Conservation (phyloP, 441 rosid species). For the Hypseocharis bilobata region DNA sequence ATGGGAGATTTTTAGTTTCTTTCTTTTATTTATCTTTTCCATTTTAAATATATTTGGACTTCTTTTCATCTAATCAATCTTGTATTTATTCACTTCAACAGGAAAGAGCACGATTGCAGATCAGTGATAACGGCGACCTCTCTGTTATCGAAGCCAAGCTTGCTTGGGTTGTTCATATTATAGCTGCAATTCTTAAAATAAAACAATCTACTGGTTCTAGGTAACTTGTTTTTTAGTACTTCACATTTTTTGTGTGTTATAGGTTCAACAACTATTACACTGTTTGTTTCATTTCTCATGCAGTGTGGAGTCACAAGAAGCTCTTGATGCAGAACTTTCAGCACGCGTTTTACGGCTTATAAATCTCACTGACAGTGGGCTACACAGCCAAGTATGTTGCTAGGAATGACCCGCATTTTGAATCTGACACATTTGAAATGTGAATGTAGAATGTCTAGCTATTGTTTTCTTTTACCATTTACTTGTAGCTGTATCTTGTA, state of each 20-base stretch:
- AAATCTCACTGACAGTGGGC: constrained; percentile 85
- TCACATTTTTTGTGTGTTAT: not conserved
- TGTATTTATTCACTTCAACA: constrained; percentile 18
- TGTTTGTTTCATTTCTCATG: constrained; percentile 19
- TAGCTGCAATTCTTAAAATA: constrained; percentile 83
- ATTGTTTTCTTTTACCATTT: not conserved
- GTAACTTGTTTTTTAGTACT: constrained; percentile 28
- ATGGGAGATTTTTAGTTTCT: constrained; percentile 1
- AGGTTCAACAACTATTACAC: not conserved
- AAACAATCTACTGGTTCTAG: constrained; percentile 87
- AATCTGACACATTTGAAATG: not conserved
- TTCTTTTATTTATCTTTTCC: constrained; percentile 6
- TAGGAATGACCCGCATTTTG: not conserved
- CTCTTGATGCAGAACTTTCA: constrained; percentile 96
- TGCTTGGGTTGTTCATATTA: constrained; percentile 91
- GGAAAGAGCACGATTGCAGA: constrained; percentile 70
- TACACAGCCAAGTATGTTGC: constrained; percentile 65
- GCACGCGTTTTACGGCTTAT: constrained; percentile 92
- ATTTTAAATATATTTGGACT: constrained; percentile 6
- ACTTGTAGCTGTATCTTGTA: too few relatives aligned
- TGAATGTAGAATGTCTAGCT: not conserved
- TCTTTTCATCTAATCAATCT: constrained; percentile 2
- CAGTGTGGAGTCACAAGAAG: constrained; percentile 93
- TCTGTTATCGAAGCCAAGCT: constrained; percentile 84
- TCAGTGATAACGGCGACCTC: constrained; percentile 57